Conservation (phyloP, 805 yeast genomes). For the Lipomyces anomalus region DNA sequence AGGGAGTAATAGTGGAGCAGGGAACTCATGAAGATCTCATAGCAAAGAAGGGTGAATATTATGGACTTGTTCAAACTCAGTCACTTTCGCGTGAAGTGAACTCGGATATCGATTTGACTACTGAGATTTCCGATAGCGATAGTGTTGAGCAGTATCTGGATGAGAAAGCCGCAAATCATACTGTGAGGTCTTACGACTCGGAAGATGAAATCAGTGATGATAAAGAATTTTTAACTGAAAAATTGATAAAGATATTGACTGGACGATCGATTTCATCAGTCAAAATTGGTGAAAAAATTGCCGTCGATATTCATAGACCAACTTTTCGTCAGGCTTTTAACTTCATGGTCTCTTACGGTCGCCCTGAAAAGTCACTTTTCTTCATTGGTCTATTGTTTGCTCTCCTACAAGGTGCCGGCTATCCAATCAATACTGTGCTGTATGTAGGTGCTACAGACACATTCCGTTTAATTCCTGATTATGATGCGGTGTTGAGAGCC, state of each 20-base stretch:
- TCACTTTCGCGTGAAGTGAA: no score
- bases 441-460: neutral
- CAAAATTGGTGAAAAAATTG: slow-evolving; percentile 8
- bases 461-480: no score
- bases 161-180: slow-evolving; percentile 7
- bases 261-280: neutral
- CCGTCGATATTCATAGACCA: no score
- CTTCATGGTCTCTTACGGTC: slow-evolving; percentile 14
- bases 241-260: neutral
- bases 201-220: neutral
- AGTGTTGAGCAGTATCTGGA: neutral
- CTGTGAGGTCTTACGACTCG: neutral
- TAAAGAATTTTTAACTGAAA: no score
- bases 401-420: slow-evolving; percentile 22
- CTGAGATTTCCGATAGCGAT: slow-evolving; percentile 20
- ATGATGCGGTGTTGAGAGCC: slow-evolving; percentile 2
- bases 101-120: no score
- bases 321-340: no score
- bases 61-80: slow-evolving; percentile 31
- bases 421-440: slow-evolving; percentile 16
- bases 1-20: slow-evolving; percentile 41
- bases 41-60: slow-evolving; percentile 25
- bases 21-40: slow-evolving; percentile 34
- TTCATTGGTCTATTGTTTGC: slow-evolving; percentile 14
- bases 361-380: slow-evolving; percentile 11